Conservation (phyloP, 768 basidiomycete genomes). For the Termitomyces sp. region DNA sequence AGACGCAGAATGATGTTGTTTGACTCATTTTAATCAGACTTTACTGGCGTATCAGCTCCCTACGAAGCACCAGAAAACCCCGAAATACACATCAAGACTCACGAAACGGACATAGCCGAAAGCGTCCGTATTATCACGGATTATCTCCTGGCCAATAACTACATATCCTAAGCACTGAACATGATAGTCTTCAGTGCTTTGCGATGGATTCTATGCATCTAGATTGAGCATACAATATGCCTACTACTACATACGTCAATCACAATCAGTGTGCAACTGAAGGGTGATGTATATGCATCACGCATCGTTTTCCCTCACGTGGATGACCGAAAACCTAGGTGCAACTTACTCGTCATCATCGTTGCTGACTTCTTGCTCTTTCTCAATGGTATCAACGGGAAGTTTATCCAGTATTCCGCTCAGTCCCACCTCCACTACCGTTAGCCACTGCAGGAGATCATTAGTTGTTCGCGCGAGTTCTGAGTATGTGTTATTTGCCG, state of each 20-base stretch:
- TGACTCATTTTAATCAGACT: slow-evolving; percentile 52
- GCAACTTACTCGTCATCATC: slow-evolving; percentile 8
- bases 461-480: slow-evolving; percentile 73
- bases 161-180: slow-evolving; percentile 27
- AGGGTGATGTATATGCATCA: neutral
- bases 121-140: slow-evolving; percentile 74
- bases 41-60: slow-evolving; percentile 96
- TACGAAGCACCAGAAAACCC: slow-evolving; percentile 85
- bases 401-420: slow-evolving; percentile 54
- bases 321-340: neutral
- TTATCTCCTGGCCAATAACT: slow-evolving; percentile 69
- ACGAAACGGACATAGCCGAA: slow-evolving; percentile 68
- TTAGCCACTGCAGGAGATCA: slow-evolving; percentile 72
- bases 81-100: slow-evolving; percentile 90
- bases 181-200: neutral
- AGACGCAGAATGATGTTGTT: neutral
- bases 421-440: slow-evolving; percentile 67
- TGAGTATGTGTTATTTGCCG: slow-evolving; percentile 51
- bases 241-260: slow-evolving; percentile 6
- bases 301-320: neutral
- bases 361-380: slow-evolving; percentile 47
- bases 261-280: neutral
- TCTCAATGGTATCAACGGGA: slow-evolving; percentile 49
- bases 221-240: slow-evolving; percentile 7
- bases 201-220: neutral